Evolutionary conservation across 225 moss, liverwort and hornwort genomes (phyloP).

Genomic region (Bryoerythrophyllum caledonicum): DNA sequence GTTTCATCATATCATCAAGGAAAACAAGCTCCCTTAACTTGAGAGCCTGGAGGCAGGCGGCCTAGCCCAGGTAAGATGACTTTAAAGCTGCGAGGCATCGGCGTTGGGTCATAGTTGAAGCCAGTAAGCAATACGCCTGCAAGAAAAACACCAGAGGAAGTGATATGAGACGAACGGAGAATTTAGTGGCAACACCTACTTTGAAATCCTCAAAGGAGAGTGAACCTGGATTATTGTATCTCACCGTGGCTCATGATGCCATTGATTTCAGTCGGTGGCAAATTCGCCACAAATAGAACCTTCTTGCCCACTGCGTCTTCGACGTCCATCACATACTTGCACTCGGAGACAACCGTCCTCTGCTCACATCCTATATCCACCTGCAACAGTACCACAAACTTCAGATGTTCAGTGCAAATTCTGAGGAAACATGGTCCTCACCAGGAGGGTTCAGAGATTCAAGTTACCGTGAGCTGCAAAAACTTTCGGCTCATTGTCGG

Average conservation of each 20-base stretch:
- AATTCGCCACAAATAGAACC: constrained; percentile 70
- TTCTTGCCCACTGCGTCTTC: constrained; percentile 91
- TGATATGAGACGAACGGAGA: not conserved
- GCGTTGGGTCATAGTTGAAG: constrained; percentile 79
- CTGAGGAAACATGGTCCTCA: not conserved
- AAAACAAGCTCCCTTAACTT: constrained; percentile 58
- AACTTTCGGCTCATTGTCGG: constrained; percentile 45
- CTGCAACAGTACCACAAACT: constrained; percentile 33
- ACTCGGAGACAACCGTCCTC: constrained; percentile 73
- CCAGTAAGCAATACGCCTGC: constrained; percentile 58
- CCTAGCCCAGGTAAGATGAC: constrained; percentile 82
- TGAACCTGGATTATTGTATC: constrained; percentile 4
- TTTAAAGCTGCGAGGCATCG: constrained; percentile 82
- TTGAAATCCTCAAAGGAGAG: constrained; percentile 1
- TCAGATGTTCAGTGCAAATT: not conserved
- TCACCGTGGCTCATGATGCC: constrained; percentile 74
- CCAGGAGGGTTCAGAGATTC: not conserved
- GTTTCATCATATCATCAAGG: constrained; percentile 40
- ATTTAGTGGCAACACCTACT: not conserved
- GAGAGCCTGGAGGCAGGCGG: constrained; percentile 68
- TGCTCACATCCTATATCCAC: constrained; percentile 81
- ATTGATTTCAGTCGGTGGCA: constrained; percentile 59
- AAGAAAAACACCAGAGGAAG: constrained; percentile 1
- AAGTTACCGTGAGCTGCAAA: constrained; percentile 38
- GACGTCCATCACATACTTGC: constrained; percentile 89